Percentiles rank a stretch among this genome's conserved stretches.
Evolutionary conservation across 257 asterid genomes (phyloP).

Genomic region (Solanum neorickii): DNA sequence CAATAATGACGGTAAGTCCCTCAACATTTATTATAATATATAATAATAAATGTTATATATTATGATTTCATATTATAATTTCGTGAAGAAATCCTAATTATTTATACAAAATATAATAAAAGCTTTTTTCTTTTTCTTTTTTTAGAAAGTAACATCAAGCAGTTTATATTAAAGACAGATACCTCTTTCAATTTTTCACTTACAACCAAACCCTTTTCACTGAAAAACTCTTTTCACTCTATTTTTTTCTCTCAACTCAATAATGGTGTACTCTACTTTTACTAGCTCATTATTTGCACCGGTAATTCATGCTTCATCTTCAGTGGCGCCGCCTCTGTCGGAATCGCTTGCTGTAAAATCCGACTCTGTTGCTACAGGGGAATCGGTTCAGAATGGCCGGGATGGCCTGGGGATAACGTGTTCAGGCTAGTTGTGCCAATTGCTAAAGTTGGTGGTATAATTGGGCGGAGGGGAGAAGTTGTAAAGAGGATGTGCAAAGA

Average conservation of each 20-base stretch:
- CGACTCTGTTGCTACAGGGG: not conserved
- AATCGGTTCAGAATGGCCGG: slow-evolving; percentile 58
- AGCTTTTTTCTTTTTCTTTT: no score
- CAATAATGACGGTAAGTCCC: no score
- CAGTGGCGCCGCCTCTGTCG: not conserved
- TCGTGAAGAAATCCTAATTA: no score
- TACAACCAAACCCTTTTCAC: no score
- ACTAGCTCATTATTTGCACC: not conserved
- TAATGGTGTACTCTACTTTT: not conserved
- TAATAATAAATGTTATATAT: no score
- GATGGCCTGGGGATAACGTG: slow-evolving; percentile 82
- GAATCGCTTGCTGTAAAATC: not conserved
- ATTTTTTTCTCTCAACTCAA: not conserved
- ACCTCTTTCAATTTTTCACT: not conserved
- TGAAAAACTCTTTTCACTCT: not conserved
- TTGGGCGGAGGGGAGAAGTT: slow-evolving; percentile 79
- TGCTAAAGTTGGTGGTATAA: slow-evolving; percentile 73
- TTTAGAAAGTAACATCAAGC: not conserved
- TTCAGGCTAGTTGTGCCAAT: slow-evolving; percentile 59
- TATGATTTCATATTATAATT: no score
- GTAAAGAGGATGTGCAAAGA: slow-evolving; percentile 79
- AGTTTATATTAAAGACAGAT: no score
- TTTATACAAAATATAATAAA: no score
- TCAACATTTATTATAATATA: no score
- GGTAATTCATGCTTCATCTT: not conserved